A percentile compares a stretch with the other conserved stretches of the same genome.
Evolutionary conservation across 805 yeast genomes (phyloP).

Genomic region (Wickerhamomyces canadensis): DNA sequence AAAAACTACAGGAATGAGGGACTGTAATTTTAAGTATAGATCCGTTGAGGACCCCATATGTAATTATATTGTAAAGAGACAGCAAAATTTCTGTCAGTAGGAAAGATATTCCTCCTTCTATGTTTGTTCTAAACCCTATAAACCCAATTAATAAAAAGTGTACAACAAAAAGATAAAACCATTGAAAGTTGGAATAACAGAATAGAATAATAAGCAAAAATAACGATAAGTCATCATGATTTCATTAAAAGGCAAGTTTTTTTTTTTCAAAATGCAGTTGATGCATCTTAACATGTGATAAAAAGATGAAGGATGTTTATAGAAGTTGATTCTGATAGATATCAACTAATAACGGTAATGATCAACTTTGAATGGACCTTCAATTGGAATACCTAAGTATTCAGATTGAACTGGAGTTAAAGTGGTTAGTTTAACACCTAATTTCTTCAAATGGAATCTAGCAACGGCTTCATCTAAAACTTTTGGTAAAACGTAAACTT

Average conservation of each 20-base stretch:
- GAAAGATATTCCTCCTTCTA: slow-evolving; percentile 1
- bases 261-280: slow-evolving; percentile 17
- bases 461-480: slow-evolving; percentile 98
- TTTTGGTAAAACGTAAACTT: slow-evolving; percentile 94
- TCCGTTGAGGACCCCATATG: slow-evolving; percentile 22
- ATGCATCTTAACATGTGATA: slow-evolving; percentile 9
- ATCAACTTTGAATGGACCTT: slow-evolving; percentile 98
- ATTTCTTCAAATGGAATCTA: slow-evolving; percentile 89
- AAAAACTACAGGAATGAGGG: no score
- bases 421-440: slow-evolving; percentile 80
- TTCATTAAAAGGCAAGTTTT: not conserved
- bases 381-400: slow-evolving; percentile 84
- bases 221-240: slow-evolving; percentile 4
- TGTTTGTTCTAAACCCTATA: slow-evolving; percentile 1
- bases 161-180: not conserved
- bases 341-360: slow-evolving; percentile 82
- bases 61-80: not conserved
- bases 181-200: slow-evolving; percentile 2
- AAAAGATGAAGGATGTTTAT: not conserved
- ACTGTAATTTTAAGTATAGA: not conserved
- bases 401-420: slow-evolving; percentile 82
- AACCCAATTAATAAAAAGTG: not conserved
- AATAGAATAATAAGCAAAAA: slow-evolving; percentile 5
- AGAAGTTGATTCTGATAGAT: not conserved
- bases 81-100: slow-evolving; percentile 1